Percentiles rank a stretch among this genome's conserved stretches.
These are phyloP conservation scores for Forsythia viridissima DNA, from an alignment of 257 asterid species.

Conservation along the genomic window DNA sequence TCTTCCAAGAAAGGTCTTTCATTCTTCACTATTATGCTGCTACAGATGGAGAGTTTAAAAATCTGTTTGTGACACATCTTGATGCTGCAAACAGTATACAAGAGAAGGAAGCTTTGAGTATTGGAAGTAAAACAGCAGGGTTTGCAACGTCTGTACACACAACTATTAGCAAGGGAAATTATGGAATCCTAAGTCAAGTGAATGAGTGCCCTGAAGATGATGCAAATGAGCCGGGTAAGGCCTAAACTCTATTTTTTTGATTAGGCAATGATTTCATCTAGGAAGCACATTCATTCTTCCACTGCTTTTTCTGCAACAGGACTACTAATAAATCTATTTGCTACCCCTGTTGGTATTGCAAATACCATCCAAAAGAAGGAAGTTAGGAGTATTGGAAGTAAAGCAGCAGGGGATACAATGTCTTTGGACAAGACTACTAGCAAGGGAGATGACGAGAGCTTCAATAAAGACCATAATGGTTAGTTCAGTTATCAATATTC, in stretches of 20 bases:
- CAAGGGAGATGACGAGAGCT: constrained; percentile 14
- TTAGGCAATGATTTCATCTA: not conserved
- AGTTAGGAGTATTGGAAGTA: not conserved
- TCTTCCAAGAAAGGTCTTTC: not conserved
- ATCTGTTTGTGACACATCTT: constrained; percentile 13
- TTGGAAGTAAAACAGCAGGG: not conserved
- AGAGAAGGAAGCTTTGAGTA: not conserved
- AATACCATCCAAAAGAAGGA: not conserved
- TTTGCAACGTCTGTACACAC: not conserved
- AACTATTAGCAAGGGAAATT: not conserved
- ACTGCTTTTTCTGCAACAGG: not conserved
- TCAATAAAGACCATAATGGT: constrained; percentile 29
- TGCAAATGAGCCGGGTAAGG: not conserved
- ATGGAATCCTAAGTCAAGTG: not conserved
- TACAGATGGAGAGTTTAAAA: constrained; percentile 7
- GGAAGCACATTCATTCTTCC: not conserved
- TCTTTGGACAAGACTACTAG: not conserved
- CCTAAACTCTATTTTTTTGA: not conserved
- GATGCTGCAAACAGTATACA: not conserved
- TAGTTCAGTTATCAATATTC: constrained; percentile 17
- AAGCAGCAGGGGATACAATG: constrained; percentile 11
- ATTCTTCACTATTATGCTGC: not conserved
- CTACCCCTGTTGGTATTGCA: not conserved
- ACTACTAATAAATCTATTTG: not conserved
- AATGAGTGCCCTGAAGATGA: not conserved